phyloP scores from a whole-genome alignment of 2,329 filamentous ascomycete species.

The Cadophora sp. region DNA sequence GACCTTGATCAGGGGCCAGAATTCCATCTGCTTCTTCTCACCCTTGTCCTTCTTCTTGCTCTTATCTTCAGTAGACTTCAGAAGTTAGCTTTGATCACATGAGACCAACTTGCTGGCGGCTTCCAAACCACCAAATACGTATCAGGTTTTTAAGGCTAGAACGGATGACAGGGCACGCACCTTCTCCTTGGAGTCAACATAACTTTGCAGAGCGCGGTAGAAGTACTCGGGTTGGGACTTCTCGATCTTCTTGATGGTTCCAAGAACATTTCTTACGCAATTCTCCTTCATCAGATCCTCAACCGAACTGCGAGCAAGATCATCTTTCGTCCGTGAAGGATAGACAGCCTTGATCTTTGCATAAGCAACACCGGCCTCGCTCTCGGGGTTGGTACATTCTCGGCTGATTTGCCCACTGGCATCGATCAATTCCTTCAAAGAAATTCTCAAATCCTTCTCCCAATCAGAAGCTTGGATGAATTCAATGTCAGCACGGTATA shows the following conservation, averaged over 20 bases:
- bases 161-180: constrained; percentile 4
- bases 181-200: constrained; percentile 40
- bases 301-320: constrained; percentile 43
- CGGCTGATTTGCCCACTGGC: constrained; percentile 45
- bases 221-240: constrained; percentile 31
- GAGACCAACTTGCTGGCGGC: neutral
- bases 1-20: constrained; percentile 49
- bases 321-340: constrained; percentile 45
- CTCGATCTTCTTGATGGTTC: constrained; percentile 31
- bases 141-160: no score
- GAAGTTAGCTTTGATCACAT: constrained; percentile 14
- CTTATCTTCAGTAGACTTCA: constrained; percentile 27
- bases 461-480: constrained; percentile 52
- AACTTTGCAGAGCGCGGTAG: constrained; percentile 35
- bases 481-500: constrained; percentile 53
- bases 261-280: constrained; percentile 23
- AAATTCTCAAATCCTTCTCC: constrained; percentile 49
- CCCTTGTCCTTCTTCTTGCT: constrained; percentile 30
- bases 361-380: constrained; percentile 46
- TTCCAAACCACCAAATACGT: neutral
- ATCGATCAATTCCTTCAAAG: constrained; percentile 49
- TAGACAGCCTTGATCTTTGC: constrained; percentile 54
- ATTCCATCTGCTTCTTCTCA: constrained; percentile 43
- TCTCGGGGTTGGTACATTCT: constrained; percentile 42
- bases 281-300: constrained; percentile 18